Evolutionary conservation across 1,139 yeast genomes (phyloP), one percentile per base, ranked within the genome.

Genomic region (Pichia sp.): DNA sequence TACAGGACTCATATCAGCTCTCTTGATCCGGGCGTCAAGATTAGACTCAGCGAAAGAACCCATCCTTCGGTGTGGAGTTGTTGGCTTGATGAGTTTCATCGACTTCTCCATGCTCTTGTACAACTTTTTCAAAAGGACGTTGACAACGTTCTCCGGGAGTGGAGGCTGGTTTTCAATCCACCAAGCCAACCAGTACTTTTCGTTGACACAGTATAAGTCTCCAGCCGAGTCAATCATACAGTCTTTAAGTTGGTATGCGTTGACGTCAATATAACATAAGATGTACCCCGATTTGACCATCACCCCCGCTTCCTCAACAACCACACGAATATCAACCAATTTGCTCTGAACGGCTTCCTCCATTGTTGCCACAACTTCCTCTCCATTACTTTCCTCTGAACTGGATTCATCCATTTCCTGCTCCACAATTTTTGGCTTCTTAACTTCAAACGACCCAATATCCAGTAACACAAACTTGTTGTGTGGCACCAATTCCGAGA

Each of bases 281-380:
- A 82, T 67, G 55, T 84, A 77, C 1, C 85, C 85, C 0, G 80
- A 73, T 62, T 83, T 84, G 44, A 80, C 65, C 59, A 77, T 75
- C 30, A 78, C 68, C 0, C 87, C 88, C 5, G 78, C 75, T 60
- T 85, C 90, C 61, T 82, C 87, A 76, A 84, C 76, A 1, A 73
- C 68, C 16, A 85, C 64, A 45, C 74, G 74, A 3, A 82, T 72
- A 55, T 72, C 71, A 26, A 70, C 64, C 43, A 76, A 61, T 46
- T 72, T 72, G 11, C 68, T 7, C 44, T 42, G 8, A 41, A 38
- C 41, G 10, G 15, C 44, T 1, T 41, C 47, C 1, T 19, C 50
- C 6, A 34, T 38, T 23, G 36, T 50, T 26, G 29, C 7, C 29
- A 26, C 29, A 5, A 26, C 7, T 5, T 26, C 29, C 3, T 57